Conservation (phyloP, 2,329 filamentous ascomycete genomes). For the Colletotrichum agaves region DNA sequence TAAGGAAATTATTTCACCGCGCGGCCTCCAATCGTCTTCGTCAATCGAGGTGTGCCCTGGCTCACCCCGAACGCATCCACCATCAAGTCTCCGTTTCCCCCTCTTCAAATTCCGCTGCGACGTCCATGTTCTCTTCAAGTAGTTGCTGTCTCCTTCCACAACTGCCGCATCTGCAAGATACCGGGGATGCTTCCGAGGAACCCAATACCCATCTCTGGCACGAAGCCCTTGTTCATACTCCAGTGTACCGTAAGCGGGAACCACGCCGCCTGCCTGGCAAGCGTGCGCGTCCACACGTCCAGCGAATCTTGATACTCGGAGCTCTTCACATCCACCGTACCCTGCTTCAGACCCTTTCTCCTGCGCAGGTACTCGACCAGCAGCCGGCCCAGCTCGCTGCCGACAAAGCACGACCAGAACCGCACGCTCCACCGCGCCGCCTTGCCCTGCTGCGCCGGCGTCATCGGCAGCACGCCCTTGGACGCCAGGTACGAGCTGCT, state of each 20-base stretch:
- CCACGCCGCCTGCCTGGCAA: constrained; percentile 79
- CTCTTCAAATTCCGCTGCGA: neutral
- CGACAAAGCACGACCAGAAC: constrained; percentile 84
- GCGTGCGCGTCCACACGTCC: constrained; percentile 70
- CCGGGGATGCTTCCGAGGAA: constrained; percentile 58
- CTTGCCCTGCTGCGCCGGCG: constrained; percentile 64
- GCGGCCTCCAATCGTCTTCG: neutral
- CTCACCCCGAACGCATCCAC: neutral
- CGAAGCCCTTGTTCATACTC: constrained; percentile 73
- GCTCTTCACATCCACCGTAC: constrained; percentile 47
- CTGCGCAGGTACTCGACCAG: constrained; percentile 56
- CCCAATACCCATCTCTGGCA: constrained; percentile 55
- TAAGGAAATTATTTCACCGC: neutral
- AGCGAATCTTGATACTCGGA: constrained; percentile 58
- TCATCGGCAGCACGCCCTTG: constrained; percentile 75
- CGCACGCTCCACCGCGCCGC: constrained; percentile 79
- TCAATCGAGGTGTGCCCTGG: neutral
- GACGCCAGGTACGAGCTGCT: constrained; percentile 82
- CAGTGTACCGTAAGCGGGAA: constrained; percentile 87
- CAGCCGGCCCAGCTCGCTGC: constrained; percentile 78
- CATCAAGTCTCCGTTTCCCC: neutral
- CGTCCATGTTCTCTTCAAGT: constrained; percentile 36
- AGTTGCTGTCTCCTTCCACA: constrained; percentile 53
- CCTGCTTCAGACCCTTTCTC: constrained; percentile 40
- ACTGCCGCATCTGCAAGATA: constrained; percentile 55